These are phyloP conservation scores for Peribolospora baueri DNA, from an alignment of 768 basidiomycete genomes.

Conservation along the genomic window DNA sequence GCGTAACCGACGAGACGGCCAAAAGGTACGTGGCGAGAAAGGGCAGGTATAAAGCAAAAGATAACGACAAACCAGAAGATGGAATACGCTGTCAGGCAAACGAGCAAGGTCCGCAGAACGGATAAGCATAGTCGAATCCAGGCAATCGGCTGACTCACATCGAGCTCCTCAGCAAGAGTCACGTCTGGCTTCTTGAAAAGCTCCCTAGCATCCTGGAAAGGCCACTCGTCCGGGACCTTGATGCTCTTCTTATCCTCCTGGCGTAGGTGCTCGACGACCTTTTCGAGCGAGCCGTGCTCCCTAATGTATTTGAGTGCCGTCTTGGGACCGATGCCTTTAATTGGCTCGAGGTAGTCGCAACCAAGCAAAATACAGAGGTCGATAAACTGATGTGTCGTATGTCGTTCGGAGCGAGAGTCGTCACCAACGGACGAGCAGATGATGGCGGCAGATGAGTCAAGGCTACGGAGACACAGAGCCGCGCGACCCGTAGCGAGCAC, in stretches of 20 bases:
- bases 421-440: background rate
- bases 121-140: background rate
- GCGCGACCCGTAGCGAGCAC: no score
- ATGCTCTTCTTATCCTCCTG: conserved; percentile 29
- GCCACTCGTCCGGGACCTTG: conserved; percentile 86
- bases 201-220: conserved; percentile 82
- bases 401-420: background rate
- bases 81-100: background rate
- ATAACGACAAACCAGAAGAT: background rate
- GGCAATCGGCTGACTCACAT: conserved; percentile 28
- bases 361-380: conserved; percentile 90
- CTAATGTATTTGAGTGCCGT: conserved; percentile 76
- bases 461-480: background rate
- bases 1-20: background rate
- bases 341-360: conserved; percentile 97
- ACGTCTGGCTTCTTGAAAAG: conserved; percentile 81
- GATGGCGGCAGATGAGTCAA: no score
- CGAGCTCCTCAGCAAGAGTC: conserved; percentile 53
- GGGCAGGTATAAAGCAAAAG: background rate
- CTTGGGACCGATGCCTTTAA: conserved; percentile 87
- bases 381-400: conserved; percentile 39
- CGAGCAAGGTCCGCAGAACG: background rate
- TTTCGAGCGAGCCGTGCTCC: conserved; percentile 48
- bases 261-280: conserved; percentile 40
- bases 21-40: background rate